Conservation (phyloP, 768 basidiomycete species). For the Tylopilus balloui region DNA sequence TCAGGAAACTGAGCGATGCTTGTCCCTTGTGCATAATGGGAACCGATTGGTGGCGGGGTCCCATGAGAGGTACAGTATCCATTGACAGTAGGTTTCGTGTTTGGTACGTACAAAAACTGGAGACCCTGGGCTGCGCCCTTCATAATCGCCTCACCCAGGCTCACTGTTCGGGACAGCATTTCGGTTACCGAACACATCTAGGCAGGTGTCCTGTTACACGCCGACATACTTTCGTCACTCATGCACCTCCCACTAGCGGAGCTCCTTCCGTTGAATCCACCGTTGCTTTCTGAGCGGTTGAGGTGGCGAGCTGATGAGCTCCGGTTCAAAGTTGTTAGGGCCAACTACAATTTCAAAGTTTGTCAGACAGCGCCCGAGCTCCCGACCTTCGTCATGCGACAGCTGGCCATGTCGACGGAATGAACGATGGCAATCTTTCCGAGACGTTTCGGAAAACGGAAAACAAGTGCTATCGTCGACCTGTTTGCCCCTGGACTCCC, state of each 20-base stretch:
- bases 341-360: slow-evolving; percentile 5
- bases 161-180: not conserved
- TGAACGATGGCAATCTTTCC: not conserved
- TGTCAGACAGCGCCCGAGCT: slow-evolving; percentile 6
- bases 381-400: slow-evolving; percentile 1
- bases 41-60: no score
- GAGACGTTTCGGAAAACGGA: slow-evolving; percentile 1
- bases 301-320: not conserved
- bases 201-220: not conserved
- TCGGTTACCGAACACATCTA: not conserved
- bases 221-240: not conserved
- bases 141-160: not conserved
- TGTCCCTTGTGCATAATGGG: no score
- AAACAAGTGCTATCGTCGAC: slow-evolving; percentile 1
- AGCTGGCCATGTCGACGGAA: not conserved
- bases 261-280: not conserved
- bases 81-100: no score
- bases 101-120: no score
- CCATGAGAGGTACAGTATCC: no score
- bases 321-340: not conserved
- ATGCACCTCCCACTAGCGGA: not conserved
- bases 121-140: no score
- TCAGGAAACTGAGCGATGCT: no score
- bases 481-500: slow-evolving; percentile 18
- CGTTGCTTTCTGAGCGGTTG: not conserved